A percentile compares a stretch with the other conserved stretches of the same genome.
Evolutionary conservation across 2,329 filamentous ascomycete species (phyloP).

Genomic region (Diaporthe sp.): DNA sequence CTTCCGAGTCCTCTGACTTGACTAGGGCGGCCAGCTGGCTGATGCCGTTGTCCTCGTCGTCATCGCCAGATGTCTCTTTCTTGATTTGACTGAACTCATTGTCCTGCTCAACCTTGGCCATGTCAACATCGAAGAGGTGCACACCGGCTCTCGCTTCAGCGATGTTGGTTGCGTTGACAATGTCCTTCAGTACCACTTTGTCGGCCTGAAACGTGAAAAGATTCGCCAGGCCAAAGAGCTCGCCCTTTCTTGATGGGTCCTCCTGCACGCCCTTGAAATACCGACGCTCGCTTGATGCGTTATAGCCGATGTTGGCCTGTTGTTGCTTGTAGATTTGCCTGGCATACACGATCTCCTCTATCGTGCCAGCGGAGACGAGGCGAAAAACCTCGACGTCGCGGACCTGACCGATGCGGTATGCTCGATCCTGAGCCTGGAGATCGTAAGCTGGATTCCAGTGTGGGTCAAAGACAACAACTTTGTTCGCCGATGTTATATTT

Average conservation of each 20-base stretch:
- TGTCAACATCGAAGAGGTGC: slow-evolving; percentile 79
- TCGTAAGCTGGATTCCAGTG: slow-evolving; percentile 98
- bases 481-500: slow-evolving; percentile 98
- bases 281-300: slow-evolving; percentile 87
- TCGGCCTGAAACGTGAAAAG: slow-evolving; percentile 85
- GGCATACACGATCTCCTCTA: slow-evolving; percentile 97
- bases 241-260: slow-evolving; percentile 82
- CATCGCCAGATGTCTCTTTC: slow-evolving; percentile 54
- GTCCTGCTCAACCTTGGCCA: slow-evolving; percentile 67
- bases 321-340: slow-evolving; percentile 99
- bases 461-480: slow-evolving; percentile 95
- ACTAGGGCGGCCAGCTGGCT: slow-evolving; percentile 76
- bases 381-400: slow-evolving; percentile 96
- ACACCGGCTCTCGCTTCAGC: slow-evolving; percentile 92
- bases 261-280: slow-evolving; percentile 97
- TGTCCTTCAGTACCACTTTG: slow-evolving; percentile 87
- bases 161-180: slow-evolving; percentile 98
- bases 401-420: slow-evolving; percentile 93
- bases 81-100: slow-evolving; percentile 52
- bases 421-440: slow-evolving; percentile 93
- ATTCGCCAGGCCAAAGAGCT: slow-evolving; percentile 92
- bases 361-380: slow-evolving; percentile 88
- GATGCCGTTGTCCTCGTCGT: slow-evolving; percentile 74
- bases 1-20: slow-evolving; percentile 55
- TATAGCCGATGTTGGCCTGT: slow-evolving; percentile 97